Percentiles rank a stretch among this genome's conserved stretches.
phyloP scores from a whole-genome alignment of 345 rosid species.

The Conringia planisiliqua region DNA sequence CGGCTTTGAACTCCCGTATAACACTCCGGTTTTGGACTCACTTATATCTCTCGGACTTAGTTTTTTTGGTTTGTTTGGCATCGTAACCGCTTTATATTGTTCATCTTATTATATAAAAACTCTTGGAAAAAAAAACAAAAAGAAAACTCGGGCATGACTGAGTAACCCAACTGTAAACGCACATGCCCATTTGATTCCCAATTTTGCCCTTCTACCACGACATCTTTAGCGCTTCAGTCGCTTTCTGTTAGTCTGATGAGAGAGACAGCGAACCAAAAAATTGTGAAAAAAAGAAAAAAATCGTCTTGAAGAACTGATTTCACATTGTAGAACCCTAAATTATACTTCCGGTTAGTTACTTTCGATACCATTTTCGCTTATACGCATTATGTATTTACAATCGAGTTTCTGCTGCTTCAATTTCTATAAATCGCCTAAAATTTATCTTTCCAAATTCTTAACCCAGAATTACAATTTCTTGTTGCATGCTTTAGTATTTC shows the following conservation, averaged over 20 bases:
- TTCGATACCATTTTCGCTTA: neutral
- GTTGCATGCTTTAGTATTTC: neutral
- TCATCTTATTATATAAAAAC: too few species aligned
- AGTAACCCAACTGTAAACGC: too few species aligned
- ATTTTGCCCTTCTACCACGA: too few species aligned
- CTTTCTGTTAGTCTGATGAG: neutral
- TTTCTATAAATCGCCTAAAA: neutral
- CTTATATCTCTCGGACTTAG: too few species aligned
- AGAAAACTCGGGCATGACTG: too few species aligned
- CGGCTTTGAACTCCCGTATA: too few species aligned
- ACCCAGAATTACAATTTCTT: neutral
- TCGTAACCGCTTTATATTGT: too few species aligned
- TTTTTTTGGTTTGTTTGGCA: too few species aligned
- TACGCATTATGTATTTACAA: neutral
- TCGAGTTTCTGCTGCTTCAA: neutral
- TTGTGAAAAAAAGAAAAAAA: neutral
- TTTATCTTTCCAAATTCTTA: neutral
- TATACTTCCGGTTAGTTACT: slow-evolving; percentile 8
- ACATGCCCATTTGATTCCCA: too few species aligned
- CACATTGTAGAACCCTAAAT: slow-evolving; percentile 14
- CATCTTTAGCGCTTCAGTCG: neutral
- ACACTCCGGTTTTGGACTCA: too few species aligned
- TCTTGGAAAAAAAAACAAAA: too few species aligned
- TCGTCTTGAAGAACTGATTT: neutral
- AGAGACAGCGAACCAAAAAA: neutral